A percentile compares a stretch with the other conserved stretches of the same genome.
phyloP scores from a whole-genome alignment of 768 basidiomycete genomes.

The Strobilomyces dryophilus region DNA sequence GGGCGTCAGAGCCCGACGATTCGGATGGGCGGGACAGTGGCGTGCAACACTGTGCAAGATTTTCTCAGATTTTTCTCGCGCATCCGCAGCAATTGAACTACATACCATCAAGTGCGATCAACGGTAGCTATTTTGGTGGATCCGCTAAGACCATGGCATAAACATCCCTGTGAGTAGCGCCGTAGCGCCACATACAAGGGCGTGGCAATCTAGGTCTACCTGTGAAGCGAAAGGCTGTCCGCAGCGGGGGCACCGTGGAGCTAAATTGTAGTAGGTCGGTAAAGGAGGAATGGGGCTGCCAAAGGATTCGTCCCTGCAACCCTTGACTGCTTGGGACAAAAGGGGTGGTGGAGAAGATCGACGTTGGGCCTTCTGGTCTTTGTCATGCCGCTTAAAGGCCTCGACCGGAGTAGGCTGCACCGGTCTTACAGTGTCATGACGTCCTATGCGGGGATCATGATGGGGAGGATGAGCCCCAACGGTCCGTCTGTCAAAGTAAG shows the following conservation, averaged over 20 bases:
- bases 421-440: neutral
- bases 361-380: neutral
- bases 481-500: slow-evolving; percentile 5
- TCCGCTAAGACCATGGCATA: too few relatives aligned
- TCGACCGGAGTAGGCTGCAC: neutral
- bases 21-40: neutral
- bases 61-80: neutral
- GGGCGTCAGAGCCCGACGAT: neutral
- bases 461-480: neutral
- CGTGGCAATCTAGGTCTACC: too few relatives aligned
- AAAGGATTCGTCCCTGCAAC: neutral
- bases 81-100: neutral
- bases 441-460: neutral
- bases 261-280: neutral
- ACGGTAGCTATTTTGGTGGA: too few relatives aligned
- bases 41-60: neutral
- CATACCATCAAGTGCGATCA: neutral
- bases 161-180: too few relatives aligned
- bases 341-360: neutral
- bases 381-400: neutral
- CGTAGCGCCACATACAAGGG: too few relatives aligned
- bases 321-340: neutral
- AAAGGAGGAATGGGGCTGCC: slow-evolving; percentile 1
- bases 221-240: neutral
- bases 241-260: slow-evolving; percentile 15